phyloP scores from a whole-genome alignment of 2,329 filamentous ascomycete species.

The Colletotrichum gigasporum region DNA sequence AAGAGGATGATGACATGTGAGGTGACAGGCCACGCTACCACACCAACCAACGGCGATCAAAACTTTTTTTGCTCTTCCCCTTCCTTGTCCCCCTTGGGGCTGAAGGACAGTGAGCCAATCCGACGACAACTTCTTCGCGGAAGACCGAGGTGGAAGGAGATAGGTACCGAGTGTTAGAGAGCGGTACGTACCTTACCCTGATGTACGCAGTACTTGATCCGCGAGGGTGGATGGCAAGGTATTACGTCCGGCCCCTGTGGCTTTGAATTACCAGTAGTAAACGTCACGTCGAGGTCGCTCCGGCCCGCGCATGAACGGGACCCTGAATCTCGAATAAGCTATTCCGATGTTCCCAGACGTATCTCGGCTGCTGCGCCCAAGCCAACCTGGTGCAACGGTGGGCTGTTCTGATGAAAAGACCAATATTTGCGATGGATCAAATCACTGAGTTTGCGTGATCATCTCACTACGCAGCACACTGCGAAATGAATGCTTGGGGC shows the following conservation, averaged over 20 bases:
- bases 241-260: too few species aligned
- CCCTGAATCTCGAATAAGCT: conserved; percentile 8
- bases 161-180: neutral
- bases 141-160: neutral
- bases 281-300: conserved; percentile 21
- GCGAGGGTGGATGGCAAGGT: neutral
- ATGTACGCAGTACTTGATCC: neutral
- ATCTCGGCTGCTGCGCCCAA: neutral
- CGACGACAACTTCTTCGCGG: neutral
- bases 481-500: neutral
- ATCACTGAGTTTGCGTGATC: too few species aligned
- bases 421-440: neutral
- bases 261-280: too few species aligned
- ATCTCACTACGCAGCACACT: too few species aligned
- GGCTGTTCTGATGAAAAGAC: neutral
- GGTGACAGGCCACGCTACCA: conserved; percentile 27
- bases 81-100: neutral
- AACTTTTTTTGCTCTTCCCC: neutral
- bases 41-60: conserved; percentile 15
- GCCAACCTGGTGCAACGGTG: neutral
- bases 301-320: conserved; percentile 20
- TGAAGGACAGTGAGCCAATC: neutral
- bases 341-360: neutral
- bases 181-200: conserved; percentile 6
- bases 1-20: conserved; percentile 31